Evolutionary conservation across 257 asterid species (phyloP), one percentile per base, ranked within the genome.

Genomic region (Jasminum sambac): DNA sequence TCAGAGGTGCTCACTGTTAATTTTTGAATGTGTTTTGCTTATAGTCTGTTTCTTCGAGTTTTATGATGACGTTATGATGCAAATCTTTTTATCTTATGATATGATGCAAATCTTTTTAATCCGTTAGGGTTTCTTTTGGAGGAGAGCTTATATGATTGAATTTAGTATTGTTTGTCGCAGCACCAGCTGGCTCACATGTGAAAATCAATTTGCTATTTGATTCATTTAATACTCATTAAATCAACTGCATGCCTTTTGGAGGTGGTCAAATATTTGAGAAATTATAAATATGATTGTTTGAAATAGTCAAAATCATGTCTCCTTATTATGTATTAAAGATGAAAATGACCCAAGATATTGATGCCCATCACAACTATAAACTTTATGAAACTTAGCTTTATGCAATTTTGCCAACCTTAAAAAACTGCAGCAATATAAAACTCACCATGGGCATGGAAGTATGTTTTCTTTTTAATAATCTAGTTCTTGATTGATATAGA

Each of bases 1-100:
- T 91, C 99, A 57, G 96, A 94, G 96, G 99, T 94, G 77, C 37
- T 62, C 38, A 11, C 64, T 63, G 21, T 44, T 61, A 38, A 67
- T 64, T n/a, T 34, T 16, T 42, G 23, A 11, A 26, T 19, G 7
- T 10, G 55, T 21, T 39, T 30, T 60, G 37, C 52, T 73, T 21
- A 42, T 14, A 14, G 24, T 34, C 46, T n/a, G n/a, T n/a, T n/a
- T 46, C n/a, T 57, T 64, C 11, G 21, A 34, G 41, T 17, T 61
- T 63, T 63, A 4, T 61, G 63, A 39, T 36, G 39, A 25, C 62
- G 57, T 24, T 55, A 23, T 64, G 59, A 7, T 73, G 38, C 72
- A 58, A 34, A 21, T 77, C 44, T 23, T 42, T 63, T 64, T 64
- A 26, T n/a, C n/a, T n/a, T n/a, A n/a, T n/a, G n/a, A n/a, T 55